Evolutionary conservation across 2,329 filamentous ascomycete species (phyloP), one percentile per base, ranked within the genome.

Genomic region (Ophiostoma sp.): DNA sequence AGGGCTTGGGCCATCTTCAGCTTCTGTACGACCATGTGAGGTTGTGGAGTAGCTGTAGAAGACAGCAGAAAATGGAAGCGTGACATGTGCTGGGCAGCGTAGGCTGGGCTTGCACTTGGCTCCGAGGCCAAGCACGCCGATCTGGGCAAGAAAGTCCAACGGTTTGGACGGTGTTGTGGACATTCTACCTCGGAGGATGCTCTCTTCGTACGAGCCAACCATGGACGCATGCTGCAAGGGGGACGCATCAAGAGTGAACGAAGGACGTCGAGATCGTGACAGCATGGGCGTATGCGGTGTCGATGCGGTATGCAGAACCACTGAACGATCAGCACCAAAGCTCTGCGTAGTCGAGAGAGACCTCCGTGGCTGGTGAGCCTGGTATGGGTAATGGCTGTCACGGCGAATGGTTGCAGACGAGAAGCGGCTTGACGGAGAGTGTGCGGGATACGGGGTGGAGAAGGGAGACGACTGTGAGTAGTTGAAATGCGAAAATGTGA

Each of bases 201-300:
- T 97, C 79, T 99, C 95, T 78, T 99, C 95, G 73, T 97, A 99
- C 1, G 94, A 97, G 2, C 95, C 95, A 2, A 98, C 94, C 90
- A 99, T 96, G 3, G 93, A 93, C 8, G 94, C 93, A 77, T 96
- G 92, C 68, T 94, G 91, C 41, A 95, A 81, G 4, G 92, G 89
- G 2, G 92, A 92, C 2, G 83, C 80, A 63, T 97, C 93, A 0
- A 89, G 87, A 16, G 86, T 84, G 63, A 91, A 81, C 0, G 93
- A 97, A 0, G 89, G 88, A 8, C 85, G 81, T 60, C 92, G 84
- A 2, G 86, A 81, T 3, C 84, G 82, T 8, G 84, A 74, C 62
- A 83, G 78, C 0, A 79, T 78, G 1, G 84, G 81, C 5, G 82
- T 82, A 66, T 85, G 82, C 1, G 55, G 68, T 12, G 65, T 66